Evolutionary conservation across 331 rosid species (phyloP), one percentile per base, ranked within the genome.

Genomic region (Erythrophleum ivorense): DNA sequence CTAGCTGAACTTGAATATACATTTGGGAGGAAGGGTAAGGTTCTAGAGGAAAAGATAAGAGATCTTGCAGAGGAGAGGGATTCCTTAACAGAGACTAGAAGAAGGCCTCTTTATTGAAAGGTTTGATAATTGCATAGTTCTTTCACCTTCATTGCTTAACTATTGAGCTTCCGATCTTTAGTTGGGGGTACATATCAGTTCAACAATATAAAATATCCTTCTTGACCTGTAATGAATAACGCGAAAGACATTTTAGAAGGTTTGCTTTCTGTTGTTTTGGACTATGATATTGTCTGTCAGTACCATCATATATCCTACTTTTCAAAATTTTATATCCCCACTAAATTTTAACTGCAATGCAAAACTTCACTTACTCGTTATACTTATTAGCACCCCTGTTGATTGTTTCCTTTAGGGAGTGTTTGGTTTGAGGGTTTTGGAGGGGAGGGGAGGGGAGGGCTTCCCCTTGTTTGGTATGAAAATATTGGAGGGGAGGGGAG

Each of bases 41-140:
- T 83, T 71, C 80, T 95, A 18, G 99, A 95, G 88, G 98, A 87
- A 87, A 97, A 92, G 81, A 93, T 95, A 65, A 91, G 91, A 85
- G 93, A 92, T 85, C 97, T 95, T 73, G 99, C 97, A 7, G 99
- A 93, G 91, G 99, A 93, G 88, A 91, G 98, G 88, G 93, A 95
- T 83, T 84, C 89, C 64, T 82, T 95, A 81, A 91, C 97, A 24
- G 98, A 95, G 91, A 86, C 91, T 85, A 93, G 92, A 89, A 90
- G 96, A 85, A 87, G 66, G 66, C 98, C 99, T 13, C 97, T 91
- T 80, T 93, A 87, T 66, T 87, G 97, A 57, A 93, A 90, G 90
- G 99, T 95, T 55, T 60, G 73, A 62, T 79, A 74, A 41, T 77
- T 43, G 64, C 80, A 9, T 70, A 57, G 79, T 54, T 68, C 24